These are phyloP conservation scores for Larix sibirica DNA, from an alignment of 83 land plant genomes.

Conservation along the genomic window DNA sequence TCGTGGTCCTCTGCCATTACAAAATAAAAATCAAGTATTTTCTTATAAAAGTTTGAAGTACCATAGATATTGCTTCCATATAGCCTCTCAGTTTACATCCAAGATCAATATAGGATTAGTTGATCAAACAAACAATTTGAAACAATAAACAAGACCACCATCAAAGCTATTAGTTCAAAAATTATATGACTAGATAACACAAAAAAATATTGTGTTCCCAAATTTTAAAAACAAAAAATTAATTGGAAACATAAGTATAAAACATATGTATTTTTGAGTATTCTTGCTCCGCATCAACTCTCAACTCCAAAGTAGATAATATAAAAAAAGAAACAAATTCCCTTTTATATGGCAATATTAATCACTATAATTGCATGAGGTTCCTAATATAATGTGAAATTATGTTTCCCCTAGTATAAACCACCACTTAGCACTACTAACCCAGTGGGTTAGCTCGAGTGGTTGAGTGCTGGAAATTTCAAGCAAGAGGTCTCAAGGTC, in stretches of 20 bases:
- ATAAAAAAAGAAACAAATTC: neutral
- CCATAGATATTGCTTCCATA: neutral
- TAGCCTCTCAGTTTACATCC: neutral
- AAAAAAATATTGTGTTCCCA: neutral
- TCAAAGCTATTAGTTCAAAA: neutral
- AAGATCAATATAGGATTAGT: neutral
- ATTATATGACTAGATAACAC: neutral
- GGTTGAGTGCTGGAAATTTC: too few relatives aligned
- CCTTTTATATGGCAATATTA: neutral
- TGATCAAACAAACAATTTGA: neutral
- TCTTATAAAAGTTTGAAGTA: neutral
- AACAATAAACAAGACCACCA: neutral
- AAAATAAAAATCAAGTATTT: neutral
- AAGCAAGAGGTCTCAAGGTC: too few relatives aligned
- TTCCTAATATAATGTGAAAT: neutral
- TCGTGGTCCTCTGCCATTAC: slow-evolving; percentile 56
- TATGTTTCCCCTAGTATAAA: too few relatives aligned
- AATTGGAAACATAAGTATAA: neutral
- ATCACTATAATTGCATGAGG: neutral
- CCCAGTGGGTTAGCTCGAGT: too few relatives aligned
- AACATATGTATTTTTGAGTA: neutral
- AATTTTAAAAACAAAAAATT: neutral
- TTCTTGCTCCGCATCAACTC: neutral
- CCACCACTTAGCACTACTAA: too few relatives aligned
- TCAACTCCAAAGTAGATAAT: neutral